A percentile compares a stretch with the other conserved stretches of the same genome.
Conservation (phyloP, 441 rosid genomes). For the Bocquillonia castaneifolia region DNA sequence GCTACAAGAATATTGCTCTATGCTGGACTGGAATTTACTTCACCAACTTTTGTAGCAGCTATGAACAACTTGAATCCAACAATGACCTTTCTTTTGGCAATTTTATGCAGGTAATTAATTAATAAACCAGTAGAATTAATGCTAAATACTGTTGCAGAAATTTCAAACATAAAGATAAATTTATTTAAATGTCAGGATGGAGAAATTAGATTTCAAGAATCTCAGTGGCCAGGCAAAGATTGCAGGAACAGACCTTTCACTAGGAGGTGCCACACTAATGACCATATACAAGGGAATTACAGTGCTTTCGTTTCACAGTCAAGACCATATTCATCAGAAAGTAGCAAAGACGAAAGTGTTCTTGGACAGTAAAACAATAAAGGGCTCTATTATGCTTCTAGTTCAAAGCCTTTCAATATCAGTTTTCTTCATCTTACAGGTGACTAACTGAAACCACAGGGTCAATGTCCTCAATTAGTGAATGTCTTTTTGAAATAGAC, state of each 20-base stretch:
- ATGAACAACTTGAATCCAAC: slow-evolving; percentile 9
- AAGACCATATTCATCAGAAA: not conserved
- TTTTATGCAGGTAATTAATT: slow-evolving; percentile 2
- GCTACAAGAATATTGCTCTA: not conserved
- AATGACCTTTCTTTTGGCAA: slow-evolving; percentile 11
- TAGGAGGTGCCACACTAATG: slow-evolving; percentile 10
- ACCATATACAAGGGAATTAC: slow-evolving; percentile 3
- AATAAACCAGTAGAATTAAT: too few relatives aligned
- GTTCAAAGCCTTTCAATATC: not conserved
- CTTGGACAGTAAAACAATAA: not conserved
- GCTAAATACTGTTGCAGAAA: too few relatives aligned
- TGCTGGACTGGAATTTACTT: slow-evolving; percentile 7
- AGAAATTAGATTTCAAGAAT: not conserved
- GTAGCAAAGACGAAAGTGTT: not conserved
- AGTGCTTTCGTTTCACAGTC: not conserved
- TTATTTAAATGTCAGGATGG: too few relatives aligned
- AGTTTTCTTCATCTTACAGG: not conserved
- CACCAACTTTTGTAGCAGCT: slow-evolving; percentile 8
- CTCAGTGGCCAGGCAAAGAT: not conserved
- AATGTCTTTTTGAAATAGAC: too few relatives aligned
- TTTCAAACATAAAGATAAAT: too few relatives aligned
- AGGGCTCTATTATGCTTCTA: slow-evolving; percentile 4
- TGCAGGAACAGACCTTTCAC: slow-evolving; percentile 8
- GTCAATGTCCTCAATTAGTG: too few relatives aligned
- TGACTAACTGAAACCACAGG: too few relatives aligned